Evolutionary conservation across 129 eudicot genomes (phyloP).

Genomic region (Helichrysum umbraculigerum): DNA sequence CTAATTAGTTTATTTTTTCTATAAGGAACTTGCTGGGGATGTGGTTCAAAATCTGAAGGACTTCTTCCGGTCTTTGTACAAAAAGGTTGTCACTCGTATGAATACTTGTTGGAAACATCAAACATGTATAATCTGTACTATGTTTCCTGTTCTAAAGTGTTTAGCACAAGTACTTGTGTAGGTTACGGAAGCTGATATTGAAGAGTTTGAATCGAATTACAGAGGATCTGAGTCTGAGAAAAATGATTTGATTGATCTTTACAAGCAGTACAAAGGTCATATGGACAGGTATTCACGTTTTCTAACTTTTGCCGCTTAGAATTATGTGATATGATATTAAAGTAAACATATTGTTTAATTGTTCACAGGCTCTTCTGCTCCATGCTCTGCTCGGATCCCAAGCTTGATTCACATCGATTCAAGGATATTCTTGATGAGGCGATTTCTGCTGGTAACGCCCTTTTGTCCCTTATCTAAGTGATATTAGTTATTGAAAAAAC

Average conservation of each 20-base stretch:
- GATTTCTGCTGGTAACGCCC: conserved; percentile 59
- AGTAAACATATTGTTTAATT: background rate
- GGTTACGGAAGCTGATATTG: conserved; percentile 94
- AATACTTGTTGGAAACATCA: background rate
- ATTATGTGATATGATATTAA: conserved; percentile 7
- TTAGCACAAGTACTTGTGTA: conserved; percentile 26
- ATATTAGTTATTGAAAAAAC: background rate
- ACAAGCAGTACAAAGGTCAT: conserved; percentile 80
- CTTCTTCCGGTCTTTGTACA: conserved; percentile 72
- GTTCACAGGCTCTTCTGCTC: conserved; percentile 83
- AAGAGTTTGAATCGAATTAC: conserved; percentile 88
- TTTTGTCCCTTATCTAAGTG: background rate
- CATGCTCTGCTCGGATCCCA: conserved; percentile 93
- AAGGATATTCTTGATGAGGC: conserved; percentile 94
- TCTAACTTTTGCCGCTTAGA: background rate
- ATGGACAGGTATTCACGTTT: conserved; percentile 64
- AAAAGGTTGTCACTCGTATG: conserved; percentile 50
- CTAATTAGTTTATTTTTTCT: conserved; percentile 2
- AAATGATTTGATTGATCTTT: conserved; percentile 77
- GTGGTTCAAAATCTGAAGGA: conserved; percentile 67
- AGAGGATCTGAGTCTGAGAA: conserved; percentile 92
- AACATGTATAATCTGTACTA: background rate
- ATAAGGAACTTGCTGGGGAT: conserved; percentile 96
- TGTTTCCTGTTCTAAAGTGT: background rate
- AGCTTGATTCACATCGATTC: conserved; percentile 91